Percentiles rank a stretch among this genome's conserved stretches.
phyloP scores from a whole-genome alignment of 257 asterid genomes.

The Oldenlandia corymbosa region DNA sequence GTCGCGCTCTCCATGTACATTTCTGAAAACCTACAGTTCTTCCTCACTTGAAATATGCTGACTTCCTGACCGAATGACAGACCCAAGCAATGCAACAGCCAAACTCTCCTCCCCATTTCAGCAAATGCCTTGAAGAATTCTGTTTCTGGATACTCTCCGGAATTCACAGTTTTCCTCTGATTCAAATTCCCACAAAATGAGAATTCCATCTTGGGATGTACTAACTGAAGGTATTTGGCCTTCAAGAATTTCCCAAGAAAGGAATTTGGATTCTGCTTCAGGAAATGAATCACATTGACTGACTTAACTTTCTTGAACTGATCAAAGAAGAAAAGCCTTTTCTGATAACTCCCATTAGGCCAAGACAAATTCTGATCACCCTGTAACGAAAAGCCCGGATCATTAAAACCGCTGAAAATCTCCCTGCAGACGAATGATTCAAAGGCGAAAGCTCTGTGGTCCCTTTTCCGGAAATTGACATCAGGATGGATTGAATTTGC shows the following conservation, averaged over 20 bases:
- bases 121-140: slow-evolving; percentile 75
- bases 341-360: slow-evolving; percentile 22
- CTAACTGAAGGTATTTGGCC: slow-evolving; percentile 60
- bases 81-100: slow-evolving; percentile 73
- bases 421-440: slow-evolving; percentile 85
- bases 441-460: slow-evolving; percentile 63
- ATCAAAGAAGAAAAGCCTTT: slow-evolving; percentile 48
- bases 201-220: slow-evolving; percentile 93
- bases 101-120: slow-evolving; percentile 88
- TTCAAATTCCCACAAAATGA: slow-evolving; percentile 77
- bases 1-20: slow-evolving; percentile 82
- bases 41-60: slow-evolving; percentile 51
- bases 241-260: slow-evolving; percentile 60
- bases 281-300: slow-evolving; percentile 36
- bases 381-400: slow-evolving; percentile 28
- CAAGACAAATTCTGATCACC: slow-evolving; percentile 21
- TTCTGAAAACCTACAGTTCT: slow-evolving; percentile 53
- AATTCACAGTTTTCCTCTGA: slow-evolving; percentile 65
- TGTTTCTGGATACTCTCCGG: slow-evolving; percentile 81
- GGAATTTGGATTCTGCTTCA: slow-evolving; percentile 53
- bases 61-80: slow-evolving; percentile 55
- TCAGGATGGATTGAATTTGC: slow-evolving; percentile 51
- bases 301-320: slow-evolving; percentile 56
- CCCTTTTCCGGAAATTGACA: slow-evolving; percentile 36
- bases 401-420: slow-evolving; percentile 54